Percentiles rank a stretch among this genome's conserved stretches.
phyloP scores from a whole-genome alignment of 2,329 filamentous ascomycete genomes.

The Ophiostoma montium region DNA sequence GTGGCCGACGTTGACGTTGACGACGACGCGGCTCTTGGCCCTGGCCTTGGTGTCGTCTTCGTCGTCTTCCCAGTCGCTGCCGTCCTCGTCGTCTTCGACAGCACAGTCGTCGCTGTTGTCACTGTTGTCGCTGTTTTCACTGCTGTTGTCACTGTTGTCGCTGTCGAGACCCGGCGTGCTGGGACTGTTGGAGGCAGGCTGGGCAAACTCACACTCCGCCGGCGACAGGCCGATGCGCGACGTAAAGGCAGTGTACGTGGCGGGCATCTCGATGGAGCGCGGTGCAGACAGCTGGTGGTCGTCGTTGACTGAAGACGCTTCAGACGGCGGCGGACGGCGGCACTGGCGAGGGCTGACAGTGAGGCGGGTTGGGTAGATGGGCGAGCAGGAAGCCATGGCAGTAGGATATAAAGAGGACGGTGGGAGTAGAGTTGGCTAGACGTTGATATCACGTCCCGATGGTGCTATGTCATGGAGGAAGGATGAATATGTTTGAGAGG shows the following conservation, averaged over 20 bases:
- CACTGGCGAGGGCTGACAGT: not conserved
- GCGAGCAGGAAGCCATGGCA: not conserved
- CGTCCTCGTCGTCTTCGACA: not conserved
- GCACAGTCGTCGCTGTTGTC: not conserved
- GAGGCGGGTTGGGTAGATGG: not conserved
- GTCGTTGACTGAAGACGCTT: not conserved
- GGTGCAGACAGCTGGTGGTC: no score
- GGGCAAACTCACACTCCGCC: not conserved
- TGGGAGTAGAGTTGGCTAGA: not conserved
- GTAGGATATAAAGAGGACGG: not conserved
- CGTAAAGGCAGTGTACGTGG: not conserved
- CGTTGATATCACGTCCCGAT: no score
- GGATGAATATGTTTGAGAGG: no score
- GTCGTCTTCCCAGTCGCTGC: conserved; percentile 4
- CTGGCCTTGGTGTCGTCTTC: not conserved
- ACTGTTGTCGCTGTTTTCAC: not conserved
- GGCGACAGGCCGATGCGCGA: not conserved
- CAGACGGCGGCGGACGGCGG: not conserved
- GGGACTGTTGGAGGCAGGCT: no score
- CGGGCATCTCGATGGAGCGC: not conserved
- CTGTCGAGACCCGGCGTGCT: not conserved
- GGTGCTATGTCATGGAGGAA: no score
- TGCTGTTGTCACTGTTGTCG: not conserved
- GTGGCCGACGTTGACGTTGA: not conserved
- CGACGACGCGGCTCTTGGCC: not conserved